Base-by-base conservation (phyloP, 345 rosid species). In the Ceriops zippeliana region DNA sequence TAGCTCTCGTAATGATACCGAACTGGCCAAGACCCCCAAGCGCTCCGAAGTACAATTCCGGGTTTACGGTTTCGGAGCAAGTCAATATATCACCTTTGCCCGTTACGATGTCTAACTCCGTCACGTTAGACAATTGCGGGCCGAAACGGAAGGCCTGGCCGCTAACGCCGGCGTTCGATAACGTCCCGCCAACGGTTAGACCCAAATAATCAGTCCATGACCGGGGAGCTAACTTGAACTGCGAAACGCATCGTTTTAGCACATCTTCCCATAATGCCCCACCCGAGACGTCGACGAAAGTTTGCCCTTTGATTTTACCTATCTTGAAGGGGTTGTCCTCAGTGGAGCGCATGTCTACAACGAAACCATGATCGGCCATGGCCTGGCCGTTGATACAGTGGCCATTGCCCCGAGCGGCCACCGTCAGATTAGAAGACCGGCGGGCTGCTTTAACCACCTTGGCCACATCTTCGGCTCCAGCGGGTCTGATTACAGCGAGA, bases 331-430 rank as follows among this genome's bases (percentile, higher is more conserved):
- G 71, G 75, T 75, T 81, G 30, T 75, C 79, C 69, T 73, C 90
- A 31, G 82, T 76, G 27, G 89, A 75, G 6, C 93, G 76, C 99
- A 93, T 93, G 71, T 93, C 95, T 10, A 93, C 57, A 26, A 93
- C 90, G 20, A 93, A 85, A 0, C 99, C 99, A 10, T 82, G 81
- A 58, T 82, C 87, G 26, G 93, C 79, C 99, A 93, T 91, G 34
- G 99, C 93, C 77, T 93, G 99, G 27, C 99, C 99, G 86, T 93
- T 93, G 74, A 93, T 88, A 0, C 96, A 89, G 80, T 93, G 99
- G 53, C 99, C 99, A 76, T 93, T 93, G 13, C 99, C 99, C 15
- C 99, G 82, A 1, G 97, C 99, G 6, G 97, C 91, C 35, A 93
- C 97, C 22, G 99, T 89, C 54, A 93, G 86, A 78, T 73, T 78